Conservation (phyloP, 225 moss, liverwort and hornwort species). For the Marchantia polymorpha region DNA sequence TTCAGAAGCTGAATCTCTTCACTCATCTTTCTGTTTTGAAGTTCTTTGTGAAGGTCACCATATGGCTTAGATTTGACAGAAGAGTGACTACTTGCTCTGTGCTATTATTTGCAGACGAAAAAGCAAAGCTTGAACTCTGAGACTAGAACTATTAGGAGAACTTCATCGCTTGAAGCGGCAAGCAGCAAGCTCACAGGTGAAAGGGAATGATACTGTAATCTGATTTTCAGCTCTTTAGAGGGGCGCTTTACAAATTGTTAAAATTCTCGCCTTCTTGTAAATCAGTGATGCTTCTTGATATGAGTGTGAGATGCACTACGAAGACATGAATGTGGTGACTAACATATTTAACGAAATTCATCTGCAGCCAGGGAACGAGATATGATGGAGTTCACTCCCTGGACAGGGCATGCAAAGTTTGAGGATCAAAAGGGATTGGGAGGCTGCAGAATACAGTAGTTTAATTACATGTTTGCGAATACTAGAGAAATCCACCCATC, state of each 20-base stretch:
- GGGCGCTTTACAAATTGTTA: no score
- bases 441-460: neutral
- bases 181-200: neutral
- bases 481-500: no score
- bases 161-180: neutral
- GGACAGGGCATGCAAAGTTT: neutral
- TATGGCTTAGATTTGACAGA: no score
- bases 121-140: neutral
- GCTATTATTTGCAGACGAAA: neutral
- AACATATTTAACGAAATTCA: neutral
- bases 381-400: conserved; percentile 5
- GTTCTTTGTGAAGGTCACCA: no score
- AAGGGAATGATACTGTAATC: neutral
- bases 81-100: neutral
- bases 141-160: neutral
- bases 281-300: no score
- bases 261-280: no score
- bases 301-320: no score
- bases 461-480: neutral
- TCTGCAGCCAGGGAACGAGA: neutral
- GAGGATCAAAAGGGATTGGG: neutral
- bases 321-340: neutral
- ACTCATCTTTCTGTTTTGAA: no score
- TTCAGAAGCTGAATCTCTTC: no score
- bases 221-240: no score